Base-by-base conservation (phyloP, 75 land plant genomes). In the Adiantum capillusveneris region DNA sequence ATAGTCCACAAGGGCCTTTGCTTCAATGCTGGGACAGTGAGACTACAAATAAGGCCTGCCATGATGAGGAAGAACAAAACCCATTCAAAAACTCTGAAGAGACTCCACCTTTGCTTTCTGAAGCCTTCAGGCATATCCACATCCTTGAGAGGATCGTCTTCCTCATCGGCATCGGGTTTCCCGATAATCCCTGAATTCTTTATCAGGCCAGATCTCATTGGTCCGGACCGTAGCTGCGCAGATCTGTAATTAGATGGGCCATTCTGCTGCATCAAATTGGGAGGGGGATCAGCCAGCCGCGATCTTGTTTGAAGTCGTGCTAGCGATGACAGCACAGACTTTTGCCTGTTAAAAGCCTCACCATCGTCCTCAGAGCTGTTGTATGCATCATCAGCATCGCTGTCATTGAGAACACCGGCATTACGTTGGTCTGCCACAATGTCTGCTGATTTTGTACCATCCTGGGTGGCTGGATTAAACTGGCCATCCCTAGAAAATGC, bases 91-190 rank as follows among this genome's bases (percentile, higher is more conserved):
- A 70, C 0, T 29, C 62, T 25, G 50, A 73, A 13, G 16, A 25
- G 28, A 43, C 73, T 69, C 25, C 78, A 17, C 25, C 62, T 65
- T 25, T 31, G 46, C 57, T 36, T 62, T 61, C 57, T 75, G 31
- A 51, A 60, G 16, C 56, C 53, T 2, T 77, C 70, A 3, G 76
- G 76, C 17, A 73, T 25, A 25, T 73, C 77, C 1, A 31, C 59
- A n/a, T 71, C 83, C 17, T 43, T 39, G 31, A 74, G 62, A 11
- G 67, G 80, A 34, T 85, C 85, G 1, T 66, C 78, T 44, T 70
- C 57, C 25, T 81, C 78, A 27, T 74, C 75, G 29, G 56, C 66
- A 18, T 72, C 61, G 3, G 37, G 37, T 9, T 9, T 34, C 0
- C 55, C 67, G 16, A 39, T 16, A 12, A 20, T 7, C 1, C 49